A percentile compares a stretch with the other conserved stretches of the same genome.
phyloP scores from a whole-genome alignment of 352 stramenopile species.

The Phytopythium chamaehyphon region DNA sequence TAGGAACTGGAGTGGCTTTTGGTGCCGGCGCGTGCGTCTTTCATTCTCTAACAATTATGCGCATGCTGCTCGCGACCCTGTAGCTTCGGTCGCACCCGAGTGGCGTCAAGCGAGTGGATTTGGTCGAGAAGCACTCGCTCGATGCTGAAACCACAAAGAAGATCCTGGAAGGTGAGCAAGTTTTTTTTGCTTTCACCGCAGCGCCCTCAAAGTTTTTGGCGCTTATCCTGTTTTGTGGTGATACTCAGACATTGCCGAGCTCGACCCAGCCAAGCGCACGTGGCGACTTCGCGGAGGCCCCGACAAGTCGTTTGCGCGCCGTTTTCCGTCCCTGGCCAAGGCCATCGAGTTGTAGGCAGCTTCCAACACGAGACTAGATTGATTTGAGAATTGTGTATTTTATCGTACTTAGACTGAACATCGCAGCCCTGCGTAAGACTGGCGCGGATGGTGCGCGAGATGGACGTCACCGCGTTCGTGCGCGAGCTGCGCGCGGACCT shows the following conservation, averaged over 20 bases:
- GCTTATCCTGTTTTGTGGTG: not conserved
- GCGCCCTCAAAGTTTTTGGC: no score
- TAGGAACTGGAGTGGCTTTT: conserved; percentile 14
- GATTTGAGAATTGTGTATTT: no score
- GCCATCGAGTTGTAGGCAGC: conserved; percentile 38
- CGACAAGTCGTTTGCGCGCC: conserved; percentile 50
- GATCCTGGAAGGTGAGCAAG: conserved; percentile 32
- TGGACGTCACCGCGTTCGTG: conserved; percentile 9
- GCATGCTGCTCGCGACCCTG: not conserved
- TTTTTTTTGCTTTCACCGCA: not conserved
- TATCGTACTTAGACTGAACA: no score
- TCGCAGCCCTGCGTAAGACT: no score
- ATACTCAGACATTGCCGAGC: conserved; percentile 35
- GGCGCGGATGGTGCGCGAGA: no score
- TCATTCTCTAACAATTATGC: conserved; percentile 6
- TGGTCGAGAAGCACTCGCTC: conserved; percentile 37
- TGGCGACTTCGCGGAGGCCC: conserved; percentile 46
- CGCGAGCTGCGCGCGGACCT: conserved; percentile 15
- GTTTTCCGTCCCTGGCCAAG: conserved; percentile 42
- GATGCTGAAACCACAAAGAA: conserved; percentile 41
- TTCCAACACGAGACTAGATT: no score
- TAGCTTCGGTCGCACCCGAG: conserved; percentile 31
- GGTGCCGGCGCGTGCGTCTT: no score
- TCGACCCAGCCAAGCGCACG: conserved; percentile 38
- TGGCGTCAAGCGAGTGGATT: conserved; percentile 39